Conservation (phyloP, 73 alveolate genomes). For the Tetrahymena elliotti region DNA sequence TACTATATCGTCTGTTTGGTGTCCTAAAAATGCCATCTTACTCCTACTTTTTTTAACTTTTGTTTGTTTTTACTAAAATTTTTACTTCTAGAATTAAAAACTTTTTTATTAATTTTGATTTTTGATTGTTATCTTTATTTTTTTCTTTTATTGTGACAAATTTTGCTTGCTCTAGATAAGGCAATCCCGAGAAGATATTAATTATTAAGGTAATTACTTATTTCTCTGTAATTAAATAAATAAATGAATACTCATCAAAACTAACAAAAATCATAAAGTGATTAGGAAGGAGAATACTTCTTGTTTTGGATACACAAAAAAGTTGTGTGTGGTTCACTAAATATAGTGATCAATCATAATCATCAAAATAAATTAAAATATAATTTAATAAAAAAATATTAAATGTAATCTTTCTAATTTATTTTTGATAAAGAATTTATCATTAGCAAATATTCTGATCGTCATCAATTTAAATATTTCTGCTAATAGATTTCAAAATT, state of each 20-base stretch:
- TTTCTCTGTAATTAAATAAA: too few relatives aligned
- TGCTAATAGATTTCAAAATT: too few relatives aligned
- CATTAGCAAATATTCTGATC: background rate
- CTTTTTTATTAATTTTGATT: background rate
- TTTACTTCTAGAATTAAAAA: background rate
- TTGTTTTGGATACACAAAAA: background rate
- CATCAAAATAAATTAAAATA: background rate
- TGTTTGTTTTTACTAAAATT: background rate
- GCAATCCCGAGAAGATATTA: too few relatives aligned
- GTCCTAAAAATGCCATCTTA: background rate
- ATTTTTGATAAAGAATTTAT: background rate
- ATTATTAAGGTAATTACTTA: too few relatives aligned
- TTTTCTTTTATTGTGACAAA: background rate
- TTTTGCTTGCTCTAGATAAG: background rate
- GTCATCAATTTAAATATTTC: background rate
- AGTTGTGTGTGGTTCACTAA: background rate
- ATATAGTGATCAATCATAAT: background rate
- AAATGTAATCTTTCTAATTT: background rate
- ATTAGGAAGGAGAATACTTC: background rate
- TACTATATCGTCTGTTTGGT: background rate
- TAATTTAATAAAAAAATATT: too few relatives aligned
- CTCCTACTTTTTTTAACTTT: background rate
- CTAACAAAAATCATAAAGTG: background rate
- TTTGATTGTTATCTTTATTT: background rate
- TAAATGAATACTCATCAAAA: background rate